Percentiles rank a stretch among this genome's conserved stretches.
phyloP scores from a whole-genome alignment of 129 eudicot species.

The Flaveria ramosissima region DNA sequence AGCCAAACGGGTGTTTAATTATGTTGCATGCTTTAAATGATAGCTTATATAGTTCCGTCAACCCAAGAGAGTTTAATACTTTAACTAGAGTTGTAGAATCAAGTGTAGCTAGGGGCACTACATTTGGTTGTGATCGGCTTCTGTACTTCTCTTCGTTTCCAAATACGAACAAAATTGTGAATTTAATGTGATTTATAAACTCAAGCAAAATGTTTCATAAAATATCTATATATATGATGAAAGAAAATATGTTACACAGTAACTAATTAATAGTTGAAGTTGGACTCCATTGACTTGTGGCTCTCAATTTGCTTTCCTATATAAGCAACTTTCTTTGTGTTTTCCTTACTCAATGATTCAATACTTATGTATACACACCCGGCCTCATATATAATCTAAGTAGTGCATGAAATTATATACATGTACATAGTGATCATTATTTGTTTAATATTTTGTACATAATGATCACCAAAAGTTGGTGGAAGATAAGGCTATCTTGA shows the following conservation, averaged over 20 bases:
- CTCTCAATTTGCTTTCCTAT: not conserved
- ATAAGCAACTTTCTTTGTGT: not conserved
- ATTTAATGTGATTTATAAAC: not conserved
- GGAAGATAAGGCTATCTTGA: not conserved
- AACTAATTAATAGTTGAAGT: not conserved
- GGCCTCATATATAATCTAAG: not conserved
- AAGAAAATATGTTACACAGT: not conserved
- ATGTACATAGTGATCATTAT: not conserved
- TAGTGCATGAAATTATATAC: not conserved
- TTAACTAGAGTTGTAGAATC: not conserved
- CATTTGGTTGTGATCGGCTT: not conserved
- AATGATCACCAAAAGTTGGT: not conserved
- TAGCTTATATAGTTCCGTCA: not conserved
- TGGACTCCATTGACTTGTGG: not conserved
- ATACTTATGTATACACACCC: not conserved
- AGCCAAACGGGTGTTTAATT: not conserved
- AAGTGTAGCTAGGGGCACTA: not conserved
- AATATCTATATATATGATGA: too few species aligned
- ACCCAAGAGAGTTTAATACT: not conserved
- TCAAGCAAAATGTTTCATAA: not conserved
- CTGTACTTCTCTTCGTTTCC: not conserved
- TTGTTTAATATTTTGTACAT: not conserved
- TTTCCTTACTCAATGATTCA: not conserved
- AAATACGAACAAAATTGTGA: not conserved
- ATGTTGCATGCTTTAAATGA: not conserved